Base-by-base conservation (phyloP, 805 yeast genomes). In the Barnettozyma sucrosica region DNA sequence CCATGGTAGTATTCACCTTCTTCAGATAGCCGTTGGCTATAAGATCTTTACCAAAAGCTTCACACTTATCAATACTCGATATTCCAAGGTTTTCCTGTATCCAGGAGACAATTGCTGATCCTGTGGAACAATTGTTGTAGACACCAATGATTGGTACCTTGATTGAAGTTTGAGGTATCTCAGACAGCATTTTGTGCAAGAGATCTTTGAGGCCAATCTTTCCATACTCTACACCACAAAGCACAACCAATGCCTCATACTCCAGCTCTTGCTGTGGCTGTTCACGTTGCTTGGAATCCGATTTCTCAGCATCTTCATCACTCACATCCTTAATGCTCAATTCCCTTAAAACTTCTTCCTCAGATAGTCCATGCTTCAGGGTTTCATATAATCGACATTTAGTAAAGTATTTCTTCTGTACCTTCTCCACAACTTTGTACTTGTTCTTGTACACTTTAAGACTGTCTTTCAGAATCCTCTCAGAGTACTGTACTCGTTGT, bases 351-450 rank as follows among this genome's bases (percentile, higher is more conserved):
- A 71, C 66, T 45, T 72, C 75, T 9, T 75, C 80, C 20, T 71
- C 79, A 11, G 70, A 60, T 47, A 69, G 69, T 39, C 71, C 72
- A 1, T 74, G 65, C 54, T 73, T 77, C 58, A 79, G 74, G 47
- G 83, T 87, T 62, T 87, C 95, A 45, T 85, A 70, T 50, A 79
- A 67, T 44, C 95, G 70, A 63, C 93, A 86, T 60, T 83, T 84
- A 65, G 81, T 85, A 71, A 84, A 86, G 63, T 88, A 88, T 48
- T 75, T 76, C 63, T 77, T 81, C 62, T 81, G 88, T 39, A 71
- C 57, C 52, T 76, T 70, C 40, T 79, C 85, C 45, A 82, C 79
- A 32, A 65, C 63, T 13, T 63, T 61, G 52, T 71, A 66, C 36
- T 69, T 73, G 45, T 66, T 70, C 41, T 77, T 77, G 62, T 78